Evolutionary conservation across 2,329 filamentous ascomycete genomes (phyloP), one percentile per base, ranked within the genome.

Genomic region (Cladophialophora bantiana): DNA sequence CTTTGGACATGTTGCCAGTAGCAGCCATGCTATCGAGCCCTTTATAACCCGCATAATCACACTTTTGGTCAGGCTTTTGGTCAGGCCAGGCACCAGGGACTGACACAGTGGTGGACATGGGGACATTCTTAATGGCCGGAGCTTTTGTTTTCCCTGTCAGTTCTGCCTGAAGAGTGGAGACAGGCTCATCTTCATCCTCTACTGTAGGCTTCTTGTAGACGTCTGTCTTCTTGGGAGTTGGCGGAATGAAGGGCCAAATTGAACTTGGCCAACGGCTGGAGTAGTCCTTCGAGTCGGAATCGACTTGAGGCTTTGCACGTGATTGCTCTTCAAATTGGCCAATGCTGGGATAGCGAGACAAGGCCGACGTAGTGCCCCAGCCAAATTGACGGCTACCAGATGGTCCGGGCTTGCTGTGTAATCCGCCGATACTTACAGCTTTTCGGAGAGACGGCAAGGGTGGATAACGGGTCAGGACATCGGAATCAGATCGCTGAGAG

Each of bases 381-480:
- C 50, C 42, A 45, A 36, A 15, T 6, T 42, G 60, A 20, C 9
- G n/a, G 6, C 38, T 10, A 31, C 18, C n/a, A 50, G 54, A n/a
- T 35, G 10, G 7, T 45, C 50, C 35, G 7, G 50, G 18, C 40
- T 54, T 62, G 13, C 57, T 42, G n/a, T 61, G 64, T 45, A 71
- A 36, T 13, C 59, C 61, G 57, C 55, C 61, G 18, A 70, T 59
- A 53, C 69, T 72, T 18, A 64, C 65, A 10, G 70, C 66, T 42
- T 71, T 67, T 38, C 68, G 60, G 15, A 72, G 50, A 18, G 75
- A 73, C 31, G 75, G 62, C 45, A 79, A 72, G 4, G 78, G 78
- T 2, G 78, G 78, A 66, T 77, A 78, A 32, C 73, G 77, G 55
- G 75, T 72, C 26, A 73, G 69, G 65, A 77, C 75, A 58, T 77